These are phyloP conservation scores for Rubia tinctorum DNA, from an alignment of 305 asterid genomes.

Conservation along the genomic window DNA sequence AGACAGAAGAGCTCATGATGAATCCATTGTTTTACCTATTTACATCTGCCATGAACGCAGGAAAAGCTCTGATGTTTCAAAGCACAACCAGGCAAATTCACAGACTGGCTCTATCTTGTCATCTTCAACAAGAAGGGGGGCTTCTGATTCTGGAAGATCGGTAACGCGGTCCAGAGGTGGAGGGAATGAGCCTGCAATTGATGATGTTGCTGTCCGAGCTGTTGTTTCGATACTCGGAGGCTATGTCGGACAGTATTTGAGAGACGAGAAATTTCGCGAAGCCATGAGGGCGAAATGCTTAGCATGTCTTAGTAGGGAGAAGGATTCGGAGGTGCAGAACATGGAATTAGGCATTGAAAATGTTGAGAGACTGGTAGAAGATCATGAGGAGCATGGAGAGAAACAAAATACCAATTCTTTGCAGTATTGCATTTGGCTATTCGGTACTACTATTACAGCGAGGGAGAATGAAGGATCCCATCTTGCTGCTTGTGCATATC, in stretches of 20 bases:
- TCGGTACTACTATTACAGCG: constrained; percentile 38
- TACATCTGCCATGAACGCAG: constrained; percentile 64
- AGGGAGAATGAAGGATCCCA: constrained; percentile 22
- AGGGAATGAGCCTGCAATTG: constrained; percentile 52
- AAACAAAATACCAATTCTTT: constrained; percentile 46
- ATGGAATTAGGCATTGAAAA: constrained; percentile 52
- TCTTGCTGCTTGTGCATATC: constrained; percentile 61
- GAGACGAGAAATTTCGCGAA: constrained; percentile 40
- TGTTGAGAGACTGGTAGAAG: constrained; percentile 48
- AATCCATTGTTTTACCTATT: constrained; percentile 49
- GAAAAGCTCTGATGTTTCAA: constrained; percentile 43
- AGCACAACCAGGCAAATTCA: constrained; percentile 29
- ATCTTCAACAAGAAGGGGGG: constrained; percentile 33
- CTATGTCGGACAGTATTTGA: constrained; percentile 45
- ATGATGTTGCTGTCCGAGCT: constrained; percentile 63
- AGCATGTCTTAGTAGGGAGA: constrained; percentile 36
- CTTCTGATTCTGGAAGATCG: constrained; percentile 38
- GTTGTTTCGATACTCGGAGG: constrained; percentile 60
- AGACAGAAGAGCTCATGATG: constrained; percentile 28
- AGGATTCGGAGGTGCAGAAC: constrained; percentile 27
- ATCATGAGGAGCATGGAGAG: constrained; percentile 18
- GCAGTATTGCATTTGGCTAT: constrained; percentile 44
- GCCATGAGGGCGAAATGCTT: constrained; percentile 42
- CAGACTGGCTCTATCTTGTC: constrained; percentile 33
- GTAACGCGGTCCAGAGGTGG: constrained; percentile 22